Conservation (phyloP, 2,329 filamentous ascomycete genomes). For the Emergomyces pasteurianus region DNA sequence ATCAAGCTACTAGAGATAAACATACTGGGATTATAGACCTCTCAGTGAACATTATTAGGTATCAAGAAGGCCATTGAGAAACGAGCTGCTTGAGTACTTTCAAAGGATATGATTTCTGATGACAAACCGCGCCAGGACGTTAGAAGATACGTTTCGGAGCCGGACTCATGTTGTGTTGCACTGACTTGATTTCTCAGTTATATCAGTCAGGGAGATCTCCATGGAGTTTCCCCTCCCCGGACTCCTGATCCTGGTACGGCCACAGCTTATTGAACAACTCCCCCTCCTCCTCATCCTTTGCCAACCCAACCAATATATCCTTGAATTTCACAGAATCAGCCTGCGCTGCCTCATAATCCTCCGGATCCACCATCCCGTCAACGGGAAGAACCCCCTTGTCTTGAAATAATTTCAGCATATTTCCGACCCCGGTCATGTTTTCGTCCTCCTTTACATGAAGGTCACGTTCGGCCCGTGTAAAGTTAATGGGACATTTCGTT, state of each 20-base stretch:
- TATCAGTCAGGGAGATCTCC: too few species aligned
- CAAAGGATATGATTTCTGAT: too few species aligned
- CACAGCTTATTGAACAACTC: conserved; percentile 16
- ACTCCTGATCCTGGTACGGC: conserved; percentile 16
- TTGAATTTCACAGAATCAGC: conserved; percentile 12
- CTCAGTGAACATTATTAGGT: too few species aligned
- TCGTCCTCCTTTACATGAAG: conserved; percentile 19
- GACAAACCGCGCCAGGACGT: too few species aligned
- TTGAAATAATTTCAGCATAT: conserved; percentile 19
- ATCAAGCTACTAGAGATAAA: too few species aligned
- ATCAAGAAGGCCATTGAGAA: too few species aligned
- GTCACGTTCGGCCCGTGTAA: conserved; percentile 14
- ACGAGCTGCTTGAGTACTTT: too few species aligned
- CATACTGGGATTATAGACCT: too few species aligned
- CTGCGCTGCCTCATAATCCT: conserved; percentile 18
- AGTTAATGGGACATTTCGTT: conserved; percentile 15
- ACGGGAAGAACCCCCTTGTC: conserved; percentile 19
- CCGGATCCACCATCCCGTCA: conserved; percentile 22
- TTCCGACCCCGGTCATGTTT: conserved; percentile 20
- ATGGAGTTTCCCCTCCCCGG: too few species aligned
- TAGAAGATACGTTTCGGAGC: too few species aligned
- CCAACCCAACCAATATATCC: conserved; percentile 15
- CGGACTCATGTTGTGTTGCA: too few species aligned
- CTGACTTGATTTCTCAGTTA: too few species aligned
- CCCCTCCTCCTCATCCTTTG: conserved; percentile 14